Percentiles rank a stretch among this genome's conserved stretches.
Conservation (phyloP, 2,329 filamentous ascomycete genomes). For the Didymosphaeria variabile region DNA sequence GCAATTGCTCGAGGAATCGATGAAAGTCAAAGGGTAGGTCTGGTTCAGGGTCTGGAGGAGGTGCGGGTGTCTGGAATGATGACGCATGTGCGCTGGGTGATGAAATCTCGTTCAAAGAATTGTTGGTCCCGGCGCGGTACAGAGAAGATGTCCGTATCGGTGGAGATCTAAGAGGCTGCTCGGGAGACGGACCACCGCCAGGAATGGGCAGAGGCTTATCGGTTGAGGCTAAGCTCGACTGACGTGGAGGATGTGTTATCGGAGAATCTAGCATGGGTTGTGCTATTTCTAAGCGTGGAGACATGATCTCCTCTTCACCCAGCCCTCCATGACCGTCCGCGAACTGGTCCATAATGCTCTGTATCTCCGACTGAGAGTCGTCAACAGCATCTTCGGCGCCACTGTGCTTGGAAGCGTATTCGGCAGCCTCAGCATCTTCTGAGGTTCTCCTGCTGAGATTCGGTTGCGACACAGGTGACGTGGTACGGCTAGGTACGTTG, state of each 20-base stretch:
- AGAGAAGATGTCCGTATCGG: conserved; percentile 48
- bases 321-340: conserved; percentile 76
- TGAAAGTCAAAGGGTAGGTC: conserved; percentile 96
- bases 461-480: conserved; percentile 41
- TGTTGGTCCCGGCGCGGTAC: conserved; percentile 40
- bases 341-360: conserved; percentile 98
- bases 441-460: conserved; percentile 53
- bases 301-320: conserved; percentile 87
- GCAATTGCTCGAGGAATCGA: conserved; percentile 91
- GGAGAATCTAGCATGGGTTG: conserved; percentile 76
- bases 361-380: conserved; percentile 83
- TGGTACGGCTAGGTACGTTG: conserved; percentile 53
- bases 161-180: conserved; percentile 39
- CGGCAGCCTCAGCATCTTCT: conserved; percentile 44
- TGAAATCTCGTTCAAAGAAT: conserved; percentile 41
- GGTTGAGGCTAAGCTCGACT: conserved; percentile 83
- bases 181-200: conserved; percentile 31
- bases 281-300: conserved; percentile 82
- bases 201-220: conserved; percentile 53
- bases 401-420: conserved; percentile 60
- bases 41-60: conserved; percentile 71
- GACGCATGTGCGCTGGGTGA: conserved; percentile 47
- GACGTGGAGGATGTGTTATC: conserved; percentile 78
- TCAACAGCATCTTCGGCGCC: conserved; percentile 53
- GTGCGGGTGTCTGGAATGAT: conserved; percentile 68